These are phyloP conservation scores for Arachis monticola DNA, from an alignment of 331 rosid species.

Conservation along the genomic window DNA sequence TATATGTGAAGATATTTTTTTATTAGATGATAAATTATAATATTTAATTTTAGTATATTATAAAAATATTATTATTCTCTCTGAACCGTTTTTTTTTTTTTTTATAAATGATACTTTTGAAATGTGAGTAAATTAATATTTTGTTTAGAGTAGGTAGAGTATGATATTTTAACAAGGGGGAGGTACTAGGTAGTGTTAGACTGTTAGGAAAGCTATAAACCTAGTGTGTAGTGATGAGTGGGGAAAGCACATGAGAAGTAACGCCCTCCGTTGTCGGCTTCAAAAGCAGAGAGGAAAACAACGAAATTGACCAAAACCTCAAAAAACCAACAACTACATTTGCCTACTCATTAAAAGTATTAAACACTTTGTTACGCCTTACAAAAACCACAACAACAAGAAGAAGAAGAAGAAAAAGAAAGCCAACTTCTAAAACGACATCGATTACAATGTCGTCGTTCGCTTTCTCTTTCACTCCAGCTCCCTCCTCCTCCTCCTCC, in stretches of 20 bases:
- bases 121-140: too few relatives aligned
- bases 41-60: too few relatives aligned
- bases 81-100: too few relatives aligned
- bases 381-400: neutral
- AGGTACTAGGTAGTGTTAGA: too few relatives aligned
- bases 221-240: too few relatives aligned
- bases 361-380: neutral
- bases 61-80: too few relatives aligned
- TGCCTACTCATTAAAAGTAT: neutral
- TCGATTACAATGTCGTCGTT: constrained; percentile 67
- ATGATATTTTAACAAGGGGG: too few relatives aligned
- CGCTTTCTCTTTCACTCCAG: constrained; percentile 55
- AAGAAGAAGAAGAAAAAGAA: constrained; percentile 1
- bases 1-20: too few relatives aligned
- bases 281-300: neutral
- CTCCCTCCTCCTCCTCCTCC: constrained; percentile 21
- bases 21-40: too few relatives aligned
- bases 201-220: too few relatives aligned
- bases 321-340: neutral
- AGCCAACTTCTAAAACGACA: neutral
- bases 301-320: neutral
- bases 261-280: constrained; percentile 17
- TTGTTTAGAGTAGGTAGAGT: too few relatives aligned
- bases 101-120: too few relatives aligned
- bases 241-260: constrained; percentile 2